phyloP scores from a whole-genome alignment of 768 basidiomycete genomes.

The Lentinula raphanica region DNA sequence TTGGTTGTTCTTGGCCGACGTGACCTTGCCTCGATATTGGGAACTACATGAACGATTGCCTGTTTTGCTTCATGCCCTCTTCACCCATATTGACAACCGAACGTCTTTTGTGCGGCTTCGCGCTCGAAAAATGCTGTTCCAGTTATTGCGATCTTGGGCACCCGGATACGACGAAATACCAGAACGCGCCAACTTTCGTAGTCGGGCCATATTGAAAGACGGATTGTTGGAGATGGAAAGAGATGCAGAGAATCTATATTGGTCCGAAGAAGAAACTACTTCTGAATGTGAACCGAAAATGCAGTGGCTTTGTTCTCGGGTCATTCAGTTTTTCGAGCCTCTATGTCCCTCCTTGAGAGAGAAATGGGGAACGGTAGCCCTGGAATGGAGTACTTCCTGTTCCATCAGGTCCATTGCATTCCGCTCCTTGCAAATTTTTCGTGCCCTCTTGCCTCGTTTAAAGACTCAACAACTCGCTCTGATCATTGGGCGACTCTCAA shows the following conservation, averaged over 20 bases:
- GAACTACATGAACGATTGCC: conserved; percentile 67
- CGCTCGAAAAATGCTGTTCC: conserved; percentile 78
- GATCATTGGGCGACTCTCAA: conserved; percentile 77
- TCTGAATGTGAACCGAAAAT: conserved; percentile 60
- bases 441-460: conserved; percentile 68
- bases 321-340: conserved; percentile 64
- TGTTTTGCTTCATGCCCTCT: conserved; percentile 69
- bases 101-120: conserved; percentile 61
- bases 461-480: conserved; percentile 70
- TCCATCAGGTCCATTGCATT: conserved; percentile 83
- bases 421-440: conserved; percentile 87
- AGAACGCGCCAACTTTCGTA: conserved; percentile 48
- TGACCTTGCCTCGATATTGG: conserved; percentile 73
- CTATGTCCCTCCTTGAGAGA: conserved; percentile 64
- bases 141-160: conserved; percentile 76
- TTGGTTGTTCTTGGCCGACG: conserved; percentile 76
- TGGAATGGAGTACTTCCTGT: conserved; percentile 83
- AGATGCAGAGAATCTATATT: conserved; percentile 53
- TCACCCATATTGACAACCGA: conserved; percentile 81
- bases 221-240: conserved; percentile 51
- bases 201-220: conserved; percentile 44
- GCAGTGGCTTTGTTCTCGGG: conserved; percentile 57
- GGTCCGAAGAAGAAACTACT: conserved; percentile 66
- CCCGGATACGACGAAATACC: conserved; percentile 71
- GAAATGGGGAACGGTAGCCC: conserved; percentile 74